Evolutionary conservation across 345 rosid genomes (phyloP).

Genomic region (Lepidium africanum): DNA sequence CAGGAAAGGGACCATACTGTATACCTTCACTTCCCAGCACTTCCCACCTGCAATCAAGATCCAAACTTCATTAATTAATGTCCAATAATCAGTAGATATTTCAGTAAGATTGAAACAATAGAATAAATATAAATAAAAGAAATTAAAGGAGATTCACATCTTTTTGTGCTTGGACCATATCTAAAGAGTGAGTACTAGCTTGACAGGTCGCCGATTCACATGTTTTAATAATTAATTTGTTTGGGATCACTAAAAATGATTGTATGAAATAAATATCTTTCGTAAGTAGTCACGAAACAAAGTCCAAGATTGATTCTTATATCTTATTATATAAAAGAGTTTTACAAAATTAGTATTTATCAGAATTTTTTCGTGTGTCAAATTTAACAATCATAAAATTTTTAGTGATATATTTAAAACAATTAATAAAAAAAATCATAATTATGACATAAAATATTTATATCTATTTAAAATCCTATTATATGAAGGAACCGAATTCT

Average conservation of each 20-base stretch:
- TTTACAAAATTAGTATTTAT: no score
- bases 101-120: neutral
- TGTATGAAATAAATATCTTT: constrained; percentile 16
- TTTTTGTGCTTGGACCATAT: constrained; percentile 10
- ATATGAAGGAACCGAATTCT: no score
- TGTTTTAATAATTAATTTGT: neutral
- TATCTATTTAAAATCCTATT: no score
- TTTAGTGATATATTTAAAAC: no score
- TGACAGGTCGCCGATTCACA: constrained; percentile 21
- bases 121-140: neutral
- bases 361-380: no score
- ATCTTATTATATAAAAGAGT: no score
- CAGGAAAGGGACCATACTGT: constrained; percentile 92
- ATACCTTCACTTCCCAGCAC: constrained; percentile 62
- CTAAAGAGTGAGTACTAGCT: neutral
- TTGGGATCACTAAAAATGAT: neutral
- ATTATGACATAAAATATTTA: no score
- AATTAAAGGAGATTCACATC: constrained; percentile 7
- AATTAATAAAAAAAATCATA: no score
- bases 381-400: no score
- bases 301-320: neutral
- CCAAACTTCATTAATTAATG: neutral
- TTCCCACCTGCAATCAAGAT: constrained; percentile 59
- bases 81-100: neutral
- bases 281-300: neutral